Conservation (phyloP, 345 rosid species). For the Eucalyptus curtisii region DNA sequence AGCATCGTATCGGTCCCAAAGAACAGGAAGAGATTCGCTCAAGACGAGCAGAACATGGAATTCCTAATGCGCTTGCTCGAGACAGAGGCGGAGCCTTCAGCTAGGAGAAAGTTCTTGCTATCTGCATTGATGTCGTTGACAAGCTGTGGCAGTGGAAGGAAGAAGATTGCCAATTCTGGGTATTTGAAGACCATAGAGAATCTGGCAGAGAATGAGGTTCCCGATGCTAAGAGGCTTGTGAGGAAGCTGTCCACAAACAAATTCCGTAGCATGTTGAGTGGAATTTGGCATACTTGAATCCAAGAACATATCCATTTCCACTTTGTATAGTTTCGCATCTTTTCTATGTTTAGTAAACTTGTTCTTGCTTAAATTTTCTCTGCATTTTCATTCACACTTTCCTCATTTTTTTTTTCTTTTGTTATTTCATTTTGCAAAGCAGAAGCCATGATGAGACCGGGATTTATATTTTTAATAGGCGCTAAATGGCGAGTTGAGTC, state of each 20-base stretch:
- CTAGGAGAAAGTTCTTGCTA: conserved; percentile 46
- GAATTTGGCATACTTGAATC: conserved; percentile 64
- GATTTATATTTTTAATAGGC: background rate
- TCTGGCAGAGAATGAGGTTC: conserved; percentile 71
- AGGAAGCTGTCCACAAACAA: conserved; percentile 63
- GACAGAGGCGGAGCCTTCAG: conserved; percentile 38
- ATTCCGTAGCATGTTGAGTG: conserved; percentile 58
- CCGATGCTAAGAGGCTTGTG: conserved; percentile 77
- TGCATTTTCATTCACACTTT: background rate
- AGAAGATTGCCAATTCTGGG: conserved; percentile 65
- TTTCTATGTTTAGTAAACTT: background rate
- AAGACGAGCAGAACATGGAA: conserved; percentile 54
- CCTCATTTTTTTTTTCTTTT: background rate
- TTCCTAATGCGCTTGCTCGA: conserved; percentile 51
- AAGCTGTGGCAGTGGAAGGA: conserved; percentile 65
- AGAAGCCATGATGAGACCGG: background rate
- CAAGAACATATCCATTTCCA: background rate
- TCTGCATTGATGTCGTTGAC: conserved; percentile 65
- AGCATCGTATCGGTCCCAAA: conserved; percentile 45
- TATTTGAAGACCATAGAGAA: conserved; percentile 71
- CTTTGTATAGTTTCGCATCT: background rate
- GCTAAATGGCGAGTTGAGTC: accelerated
- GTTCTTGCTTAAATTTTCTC: background rate
- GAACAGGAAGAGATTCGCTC: conserved; percentile 59
- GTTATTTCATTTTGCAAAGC: background rate